Evolutionary conservation across 306 rosid genomes (phyloP).

Genomic region (Acacia acuminata): DNA sequence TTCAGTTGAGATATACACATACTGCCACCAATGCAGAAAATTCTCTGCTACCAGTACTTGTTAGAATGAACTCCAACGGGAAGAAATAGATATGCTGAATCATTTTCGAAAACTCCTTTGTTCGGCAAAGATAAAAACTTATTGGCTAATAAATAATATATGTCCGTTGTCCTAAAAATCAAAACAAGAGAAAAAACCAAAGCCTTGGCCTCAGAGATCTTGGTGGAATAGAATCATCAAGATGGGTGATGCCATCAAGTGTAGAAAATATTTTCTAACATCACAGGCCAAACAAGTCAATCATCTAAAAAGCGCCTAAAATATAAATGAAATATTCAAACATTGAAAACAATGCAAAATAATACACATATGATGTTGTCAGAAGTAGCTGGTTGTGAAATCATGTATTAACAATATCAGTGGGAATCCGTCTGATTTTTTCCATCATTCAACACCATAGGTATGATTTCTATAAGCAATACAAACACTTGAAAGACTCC

Average conservation of each 20-base stretch:
- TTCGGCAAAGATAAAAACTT: too few species aligned
- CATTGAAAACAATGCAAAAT: neutral
- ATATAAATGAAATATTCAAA: neutral
- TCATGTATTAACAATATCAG: constrained; percentile 40
- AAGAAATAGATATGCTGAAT: too few species aligned
- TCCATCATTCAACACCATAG: constrained; percentile 47
- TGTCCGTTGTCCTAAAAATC: too few species aligned
- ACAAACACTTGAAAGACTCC: neutral
- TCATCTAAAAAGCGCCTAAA: neutral
- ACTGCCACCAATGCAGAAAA: too few species aligned
- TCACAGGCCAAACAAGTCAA: constrained; percentile 29
- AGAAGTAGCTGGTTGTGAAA: constrained; percentile 45
- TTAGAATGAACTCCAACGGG: too few species aligned
- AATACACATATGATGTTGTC: constrained; percentile 34
- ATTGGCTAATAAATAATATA: too few species aligned
- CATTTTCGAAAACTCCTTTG: too few species aligned
- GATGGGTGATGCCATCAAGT: constrained; percentile 46
- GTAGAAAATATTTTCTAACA: constrained; percentile 49
- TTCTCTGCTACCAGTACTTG: too few species aligned
- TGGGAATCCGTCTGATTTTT: constrained; percentile 56
- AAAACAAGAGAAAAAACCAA: too few species aligned
- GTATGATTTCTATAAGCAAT: neutral
- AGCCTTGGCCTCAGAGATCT: constrained; percentile 51
- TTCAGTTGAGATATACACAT: too few species aligned
- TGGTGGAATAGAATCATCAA: constrained; percentile 51